Conservation (phyloP, 2,329 filamentous ascomycete species). For the Penicillium crustosum region DNA sequence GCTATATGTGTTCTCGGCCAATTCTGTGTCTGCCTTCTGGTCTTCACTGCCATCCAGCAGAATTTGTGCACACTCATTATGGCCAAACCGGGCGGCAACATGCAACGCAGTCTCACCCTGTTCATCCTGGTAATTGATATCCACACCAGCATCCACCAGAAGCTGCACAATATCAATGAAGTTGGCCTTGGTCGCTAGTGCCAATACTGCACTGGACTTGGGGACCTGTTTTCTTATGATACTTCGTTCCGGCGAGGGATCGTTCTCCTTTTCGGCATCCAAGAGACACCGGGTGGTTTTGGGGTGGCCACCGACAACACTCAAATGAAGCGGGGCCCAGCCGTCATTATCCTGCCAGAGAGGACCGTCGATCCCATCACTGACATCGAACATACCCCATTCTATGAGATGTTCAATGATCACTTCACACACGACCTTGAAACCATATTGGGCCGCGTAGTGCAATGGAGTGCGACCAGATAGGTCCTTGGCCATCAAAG, state of each 20-base stretch:
- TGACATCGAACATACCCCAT: constrained; percentile 83
- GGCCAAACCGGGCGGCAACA: constrained; percentile 84
- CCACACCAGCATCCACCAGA: constrained; percentile 83
- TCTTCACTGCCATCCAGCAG: constrained; percentile 68
- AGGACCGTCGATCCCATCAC: constrained; percentile 79
- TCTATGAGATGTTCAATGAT: constrained; percentile 85
- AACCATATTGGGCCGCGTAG: constrained; percentile 92
- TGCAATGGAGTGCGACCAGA: constrained; percentile 85
- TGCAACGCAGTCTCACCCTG: constrained; percentile 90
- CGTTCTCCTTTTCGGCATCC: constrained; percentile 75
- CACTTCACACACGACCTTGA: constrained; percentile 83
- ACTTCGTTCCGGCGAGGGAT: constrained; percentile 60
- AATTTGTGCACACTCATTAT: constrained; percentile 74
- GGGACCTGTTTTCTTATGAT: constrained; percentile 68
- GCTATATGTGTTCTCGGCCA: constrained; percentile 78
- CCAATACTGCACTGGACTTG: constrained; percentile 83
- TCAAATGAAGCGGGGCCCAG: constrained; percentile 85
- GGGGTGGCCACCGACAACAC: constrained; percentile 86
- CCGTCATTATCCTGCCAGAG: constrained; percentile 93
- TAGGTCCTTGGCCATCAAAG: constrained; percentile 68
- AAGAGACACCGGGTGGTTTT: constrained; percentile 80
- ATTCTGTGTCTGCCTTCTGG: constrained; percentile 73
- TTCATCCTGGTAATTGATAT: constrained; percentile 90
- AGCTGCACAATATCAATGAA: constrained; percentile 81
- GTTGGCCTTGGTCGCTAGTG: constrained; percentile 84